Conservation (phyloP, 768 basidiomycete species). For the Boletus huronensis region DNA sequence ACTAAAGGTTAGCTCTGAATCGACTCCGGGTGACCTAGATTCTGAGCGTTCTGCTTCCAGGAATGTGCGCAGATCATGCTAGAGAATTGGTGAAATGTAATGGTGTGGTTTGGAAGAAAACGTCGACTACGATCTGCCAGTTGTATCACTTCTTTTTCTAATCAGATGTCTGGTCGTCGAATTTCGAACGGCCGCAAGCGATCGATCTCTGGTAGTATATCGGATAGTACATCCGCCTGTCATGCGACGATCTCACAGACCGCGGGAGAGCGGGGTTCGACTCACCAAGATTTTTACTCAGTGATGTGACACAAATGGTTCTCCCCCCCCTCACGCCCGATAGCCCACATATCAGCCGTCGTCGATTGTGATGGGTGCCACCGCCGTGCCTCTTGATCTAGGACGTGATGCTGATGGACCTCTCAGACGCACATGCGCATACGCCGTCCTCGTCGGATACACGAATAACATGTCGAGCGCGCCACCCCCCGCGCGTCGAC, state of each 20-base stretch:
- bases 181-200: rapidly evolving
- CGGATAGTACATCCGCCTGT: conserved; percentile 51
- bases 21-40: background rate
- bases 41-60: conserved; percentile 16
- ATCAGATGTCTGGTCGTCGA: background rate
- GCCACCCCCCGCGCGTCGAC: no score
- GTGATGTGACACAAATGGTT: no score
- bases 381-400: no score
- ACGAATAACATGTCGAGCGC: background rate
- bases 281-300: no score
- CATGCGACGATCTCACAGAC: conserved; percentile 16
- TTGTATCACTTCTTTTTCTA: background rate
- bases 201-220: conserved; percentile 42
- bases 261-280: conserved; percentile 43
- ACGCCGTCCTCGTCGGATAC: background rate
- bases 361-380: no score
- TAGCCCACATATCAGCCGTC: no score
- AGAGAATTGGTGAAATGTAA: conserved; percentile 33
- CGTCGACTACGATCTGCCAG: no score
- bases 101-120: background rate
- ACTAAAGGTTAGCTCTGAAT: conserved; percentile 51
- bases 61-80: conserved; percentile 39
- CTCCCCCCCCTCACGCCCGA: no score
- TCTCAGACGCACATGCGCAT: background rate
- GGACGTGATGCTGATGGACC: background rate